Evolutionary conservation across 331 rosid genomes (phyloP).

Genomic region (Acacia concinna): DNA sequence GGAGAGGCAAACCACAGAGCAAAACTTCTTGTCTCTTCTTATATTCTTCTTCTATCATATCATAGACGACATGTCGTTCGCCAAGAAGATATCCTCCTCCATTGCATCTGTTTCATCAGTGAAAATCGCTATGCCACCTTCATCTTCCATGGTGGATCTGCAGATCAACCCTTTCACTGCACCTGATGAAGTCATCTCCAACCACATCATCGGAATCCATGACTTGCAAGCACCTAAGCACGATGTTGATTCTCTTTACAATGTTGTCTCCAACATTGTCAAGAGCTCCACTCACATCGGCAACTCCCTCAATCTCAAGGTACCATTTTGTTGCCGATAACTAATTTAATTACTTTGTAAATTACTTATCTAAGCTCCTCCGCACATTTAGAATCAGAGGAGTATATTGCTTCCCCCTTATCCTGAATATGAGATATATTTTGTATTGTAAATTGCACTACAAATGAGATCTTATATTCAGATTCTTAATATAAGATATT

Average conservation of each 20-base stretch:
- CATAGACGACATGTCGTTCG: not conserved
- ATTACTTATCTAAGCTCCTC: too few species aligned
- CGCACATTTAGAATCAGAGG: too few species aligned
- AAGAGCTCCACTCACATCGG: not conserved
- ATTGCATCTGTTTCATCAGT: not conserved
- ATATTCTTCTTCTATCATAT: not conserved
- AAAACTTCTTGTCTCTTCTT: not conserved
- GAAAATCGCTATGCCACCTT: not conserved
- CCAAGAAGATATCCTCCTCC: not conserved
- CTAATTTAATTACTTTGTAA: too few species aligned
- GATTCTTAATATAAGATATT: too few species aligned
- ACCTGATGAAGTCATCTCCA: not conserved
- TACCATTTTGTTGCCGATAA: too few species aligned
- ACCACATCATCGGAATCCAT: constrained; percentile 11
- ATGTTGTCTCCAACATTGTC: not conserved
- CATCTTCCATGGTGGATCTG: not conserved
- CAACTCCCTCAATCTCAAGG: not conserved
- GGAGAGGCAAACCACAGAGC: not conserved
- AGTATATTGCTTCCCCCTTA: too few species aligned
- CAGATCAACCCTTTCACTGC: not conserved
- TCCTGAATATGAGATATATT: too few species aligned
- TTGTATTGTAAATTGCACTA: too few species aligned
- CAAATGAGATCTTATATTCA: too few species aligned
- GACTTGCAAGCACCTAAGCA: not conserved
- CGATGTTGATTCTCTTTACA: constrained; percentile 11